phyloP scores from a whole-genome alignment of 2,329 filamentous ascomycete species.

The Penicillium fuscoglaucum region DNA sequence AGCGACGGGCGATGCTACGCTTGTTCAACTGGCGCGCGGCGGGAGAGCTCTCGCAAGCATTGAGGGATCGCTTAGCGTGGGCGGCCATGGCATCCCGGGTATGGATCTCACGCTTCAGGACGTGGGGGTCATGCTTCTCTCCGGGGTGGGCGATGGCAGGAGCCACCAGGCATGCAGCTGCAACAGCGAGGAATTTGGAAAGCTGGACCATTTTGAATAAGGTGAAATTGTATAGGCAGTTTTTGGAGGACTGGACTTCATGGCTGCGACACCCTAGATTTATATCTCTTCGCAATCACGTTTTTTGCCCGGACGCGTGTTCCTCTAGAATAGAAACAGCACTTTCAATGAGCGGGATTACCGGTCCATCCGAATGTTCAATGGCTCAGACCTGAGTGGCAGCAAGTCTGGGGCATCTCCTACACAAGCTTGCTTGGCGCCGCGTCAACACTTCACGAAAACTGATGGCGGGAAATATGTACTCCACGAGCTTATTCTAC shows the following conservation, averaged over 20 bases:
- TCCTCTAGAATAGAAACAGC: no score
- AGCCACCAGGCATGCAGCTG: constrained; percentile 29
- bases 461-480: not conserved
- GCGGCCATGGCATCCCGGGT: constrained; percentile 30
- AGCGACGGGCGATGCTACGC: constrained; percentile 32
- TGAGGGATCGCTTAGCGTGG: constrained; percentile 26
- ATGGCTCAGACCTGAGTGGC: not conserved
- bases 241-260: not conserved
- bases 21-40: constrained; percentile 28
- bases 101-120: constrained; percentile 32
- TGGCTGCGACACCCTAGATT: not conserved
- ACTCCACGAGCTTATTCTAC: constrained; percentile 20
- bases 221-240: not conserved
- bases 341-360: not conserved
- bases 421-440: constrained; percentile 13
- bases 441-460: constrained; percentile 12
- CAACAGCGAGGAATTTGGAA: constrained; percentile 33
- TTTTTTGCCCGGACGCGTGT: no score
- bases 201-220: constrained; percentile 22
- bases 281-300: not conserved
- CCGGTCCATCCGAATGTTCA: not conserved
- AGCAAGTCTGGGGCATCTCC: not conserved
- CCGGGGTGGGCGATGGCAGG: constrained; percentile 33
- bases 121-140: constrained; percentile 33
- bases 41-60: constrained; percentile 25